A percentile compares a stretch with the other conserved stretches of the same genome.
Conservation (phyloP, 768 basidiomycete species). For the Naganishia onofrii region DNA sequence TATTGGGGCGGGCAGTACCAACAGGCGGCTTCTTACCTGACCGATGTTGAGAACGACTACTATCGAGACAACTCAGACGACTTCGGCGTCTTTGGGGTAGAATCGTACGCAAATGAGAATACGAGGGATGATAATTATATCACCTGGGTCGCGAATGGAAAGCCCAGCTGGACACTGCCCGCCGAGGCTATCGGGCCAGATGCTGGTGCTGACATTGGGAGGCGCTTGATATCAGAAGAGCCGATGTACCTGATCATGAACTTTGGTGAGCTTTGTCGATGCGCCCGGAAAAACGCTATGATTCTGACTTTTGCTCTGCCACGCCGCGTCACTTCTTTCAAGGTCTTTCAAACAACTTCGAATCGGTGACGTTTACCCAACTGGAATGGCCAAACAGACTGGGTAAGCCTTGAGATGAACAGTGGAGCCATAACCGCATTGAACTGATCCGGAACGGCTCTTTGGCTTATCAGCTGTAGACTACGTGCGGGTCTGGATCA, state of each 20-base stretch:
- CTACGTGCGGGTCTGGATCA: constrained; percentile 11
- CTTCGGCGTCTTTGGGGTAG: constrained; percentile 54
- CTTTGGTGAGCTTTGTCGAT: constrained; percentile 67
- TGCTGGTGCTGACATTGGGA: constrained; percentile 61
- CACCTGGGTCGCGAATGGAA: constrained; percentile 48
- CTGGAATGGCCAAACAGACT: constrained; percentile 15
- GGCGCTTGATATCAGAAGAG: constrained; percentile 73
- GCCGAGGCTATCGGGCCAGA: constrained; percentile 66
- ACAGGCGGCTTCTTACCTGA: constrained; percentile 60
- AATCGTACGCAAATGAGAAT: constrained; percentile 49
- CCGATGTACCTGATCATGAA: constrained; percentile 84
- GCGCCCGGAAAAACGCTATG: neutral
- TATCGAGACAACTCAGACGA: constrained; percentile 38
- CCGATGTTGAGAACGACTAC: constrained; percentile 48
- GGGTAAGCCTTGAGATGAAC: neutral
- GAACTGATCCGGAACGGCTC: neutral
- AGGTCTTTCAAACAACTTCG: constrained; percentile 34
- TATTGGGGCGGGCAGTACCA: constrained; percentile 55
- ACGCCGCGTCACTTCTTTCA: neutral
- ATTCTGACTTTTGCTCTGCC: neutral
- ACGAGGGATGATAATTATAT: constrained; percentile 46
- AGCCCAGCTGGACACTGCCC: constrained; percentile 57
- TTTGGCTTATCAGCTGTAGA: neutral
- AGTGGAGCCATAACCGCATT: neutral
- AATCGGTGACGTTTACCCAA: constrained; percentile 44